These are phyloP conservation scores for Thamnidium elegans DNA, from an alignment of 192 early-diverging fungal genomes.

Conservation along the genomic window DNA sequence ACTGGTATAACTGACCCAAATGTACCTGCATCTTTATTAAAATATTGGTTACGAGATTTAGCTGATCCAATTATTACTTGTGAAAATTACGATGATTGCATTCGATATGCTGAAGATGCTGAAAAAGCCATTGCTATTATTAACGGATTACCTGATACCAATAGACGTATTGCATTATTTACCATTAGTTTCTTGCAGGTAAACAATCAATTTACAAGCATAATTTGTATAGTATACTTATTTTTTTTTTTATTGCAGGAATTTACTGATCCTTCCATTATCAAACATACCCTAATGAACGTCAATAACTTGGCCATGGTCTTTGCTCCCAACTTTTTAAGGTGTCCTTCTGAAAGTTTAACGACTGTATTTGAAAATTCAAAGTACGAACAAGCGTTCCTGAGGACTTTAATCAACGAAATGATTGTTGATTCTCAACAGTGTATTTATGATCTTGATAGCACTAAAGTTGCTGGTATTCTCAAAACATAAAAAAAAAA, in stretches of 20 bases:
- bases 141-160: conserved; percentile 52
- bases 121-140: conserved; percentile 52
- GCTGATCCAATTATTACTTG: conserved; percentile 86
- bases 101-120: conserved; percentile 56
- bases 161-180: conserved; percentile 70
- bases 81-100: conserved; percentile 75
- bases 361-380: conserved; percentile 57
- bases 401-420: conserved; percentile 24
- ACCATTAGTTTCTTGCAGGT: conserved; percentile 81
- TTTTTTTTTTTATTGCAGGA: conserved; percentile 36
- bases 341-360: conserved; percentile 75
- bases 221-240: not conserved
- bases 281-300: conserved; percentile 85
- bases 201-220: not conserved
- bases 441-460: conserved; percentile 7
- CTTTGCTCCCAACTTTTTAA: conserved; percentile 91
- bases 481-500: not conserved
- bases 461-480: not conserved
- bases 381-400: conserved; percentile 40
- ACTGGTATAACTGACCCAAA: conserved; percentile 80
- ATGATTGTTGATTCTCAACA: conserved; percentile 3
- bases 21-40: conserved; percentile 87
- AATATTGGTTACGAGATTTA: conserved; percentile 93
- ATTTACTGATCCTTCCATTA: conserved; percentile 71
- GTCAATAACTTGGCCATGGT: conserved; percentile 91